Conservation (phyloP, 208 protist genomes). For the Crithidia mellificae region DNA sequence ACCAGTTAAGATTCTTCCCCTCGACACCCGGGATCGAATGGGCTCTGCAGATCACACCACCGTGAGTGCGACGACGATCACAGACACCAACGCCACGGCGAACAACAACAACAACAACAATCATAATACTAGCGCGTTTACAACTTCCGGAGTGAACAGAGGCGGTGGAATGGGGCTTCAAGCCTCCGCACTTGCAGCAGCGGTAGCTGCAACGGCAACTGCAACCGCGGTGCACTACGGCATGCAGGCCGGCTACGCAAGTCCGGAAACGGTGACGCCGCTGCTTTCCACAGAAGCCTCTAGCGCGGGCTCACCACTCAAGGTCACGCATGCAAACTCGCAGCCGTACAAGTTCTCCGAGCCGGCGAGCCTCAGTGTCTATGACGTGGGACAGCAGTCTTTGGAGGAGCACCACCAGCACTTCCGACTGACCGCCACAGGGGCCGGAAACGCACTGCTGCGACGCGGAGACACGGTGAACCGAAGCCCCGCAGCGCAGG, state of each 20-base stretch:
- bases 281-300: neutral
- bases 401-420: constrained; percentile 35
- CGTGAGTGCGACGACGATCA: neutral
- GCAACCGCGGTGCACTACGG: neutral
- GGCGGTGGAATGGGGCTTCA: neutral
- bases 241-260: neutral
- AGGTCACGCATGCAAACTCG: neutral
- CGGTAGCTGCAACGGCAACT: neutral
- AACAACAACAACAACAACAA: neutral
- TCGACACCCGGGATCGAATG: no score
- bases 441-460: neutral
- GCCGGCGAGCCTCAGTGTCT: constrained; percentile 13
- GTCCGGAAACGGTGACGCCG: neutral
- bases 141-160: neutral
- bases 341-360: neutral
- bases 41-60: no score
- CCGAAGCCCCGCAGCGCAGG: constrained; percentile 10
- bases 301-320: constrained; percentile 12
- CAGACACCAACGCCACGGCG: neutral
- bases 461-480: no score
- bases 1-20: neutral
- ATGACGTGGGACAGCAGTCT: constrained; percentile 32
- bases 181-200: neutral
- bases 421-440: constrained; percentile 21
- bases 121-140: no score